These are phyloP conservation scores for Pyrus bretschneideri DNA, from an alignment of 306 rosid genomes.

Conservation along the genomic window DNA sequence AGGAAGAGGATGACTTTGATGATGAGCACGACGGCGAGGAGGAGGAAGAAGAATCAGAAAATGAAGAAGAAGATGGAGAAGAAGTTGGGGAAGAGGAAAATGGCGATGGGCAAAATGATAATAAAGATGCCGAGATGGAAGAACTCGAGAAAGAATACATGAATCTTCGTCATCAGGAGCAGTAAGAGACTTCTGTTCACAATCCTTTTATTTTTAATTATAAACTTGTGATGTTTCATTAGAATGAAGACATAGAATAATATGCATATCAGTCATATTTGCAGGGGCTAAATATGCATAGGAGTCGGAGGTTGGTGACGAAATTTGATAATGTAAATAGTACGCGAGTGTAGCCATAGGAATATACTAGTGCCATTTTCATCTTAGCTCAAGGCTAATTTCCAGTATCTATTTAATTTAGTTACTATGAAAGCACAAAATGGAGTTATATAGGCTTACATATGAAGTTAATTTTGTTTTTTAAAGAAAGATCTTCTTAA, in stretches of 20 bases:
- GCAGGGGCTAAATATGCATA: too few species aligned
- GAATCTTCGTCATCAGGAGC: conserved; percentile 60
- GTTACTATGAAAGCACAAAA: not conserved
- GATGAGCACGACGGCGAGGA: conserved; percentile 26
- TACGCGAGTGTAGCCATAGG: too few species aligned
- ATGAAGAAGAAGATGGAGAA: conserved; percentile 27
- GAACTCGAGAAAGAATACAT: conserved; percentile 68
- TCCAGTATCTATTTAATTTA: not conserved
- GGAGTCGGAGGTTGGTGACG: not conserved
- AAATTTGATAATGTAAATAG: too few species aligned
- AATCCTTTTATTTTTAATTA: not conserved
- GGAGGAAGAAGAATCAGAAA: not conserved
- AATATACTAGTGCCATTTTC: not conserved
- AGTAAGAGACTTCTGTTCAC: conserved; percentile 35
- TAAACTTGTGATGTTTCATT: not conserved
- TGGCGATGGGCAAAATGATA: conserved; percentile 9
- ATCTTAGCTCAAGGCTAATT: not conserved
- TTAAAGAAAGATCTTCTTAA: too few species aligned
- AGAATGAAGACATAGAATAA: too few species aligned
- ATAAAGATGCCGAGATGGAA: conserved; percentile 59
- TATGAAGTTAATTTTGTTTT: not conserved
- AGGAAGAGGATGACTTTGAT: conserved; percentile 10
- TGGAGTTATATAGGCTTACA: not conserved
- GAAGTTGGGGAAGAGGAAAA: conserved; percentile 17
- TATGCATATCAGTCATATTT: not conserved